A percentile compares a stretch with the other conserved stretches of the same genome.
These are phyloP conservation scores for Talinum fruticosum DNA, from an alignment of 148 eudicot genomes.

Conservation along the genomic window DNA sequence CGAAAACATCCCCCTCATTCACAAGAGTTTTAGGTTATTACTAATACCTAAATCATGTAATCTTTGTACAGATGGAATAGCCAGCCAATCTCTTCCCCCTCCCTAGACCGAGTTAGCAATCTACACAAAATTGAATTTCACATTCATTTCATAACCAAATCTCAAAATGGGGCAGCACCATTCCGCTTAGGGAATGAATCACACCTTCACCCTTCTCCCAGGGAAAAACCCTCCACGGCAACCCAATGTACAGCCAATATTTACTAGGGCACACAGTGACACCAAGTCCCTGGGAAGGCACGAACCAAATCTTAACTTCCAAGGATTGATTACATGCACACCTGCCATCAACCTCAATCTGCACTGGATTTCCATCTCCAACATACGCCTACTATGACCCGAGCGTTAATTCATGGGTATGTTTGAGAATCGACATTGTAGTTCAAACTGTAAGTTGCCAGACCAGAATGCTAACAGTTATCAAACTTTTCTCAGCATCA, in stretches of 20 bases:
- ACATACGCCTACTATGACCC: background rate
- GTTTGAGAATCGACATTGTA: background rate
- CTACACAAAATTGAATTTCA: slow-evolving; percentile 13
- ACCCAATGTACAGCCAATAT: slow-evolving; percentile 17
- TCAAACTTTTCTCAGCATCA: background rate
- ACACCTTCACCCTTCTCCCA: background rate
- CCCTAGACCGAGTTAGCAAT: slow-evolving; percentile 3
- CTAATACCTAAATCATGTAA: background rate
- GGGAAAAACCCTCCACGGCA: background rate
- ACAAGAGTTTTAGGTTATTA: background rate
- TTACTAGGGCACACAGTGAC: background rate
- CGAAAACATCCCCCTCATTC: background rate
- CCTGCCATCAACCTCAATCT: background rate
- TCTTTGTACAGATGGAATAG: slow-evolving; percentile 20
- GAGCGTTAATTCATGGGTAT: background rate
- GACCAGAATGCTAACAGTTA: background rate
- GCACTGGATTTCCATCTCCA: background rate
- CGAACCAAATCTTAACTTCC: background rate
- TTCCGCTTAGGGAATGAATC: background rate
- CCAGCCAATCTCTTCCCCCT: background rate
- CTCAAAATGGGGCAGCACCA: slow-evolving; percentile 22
- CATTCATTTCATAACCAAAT: background rate
- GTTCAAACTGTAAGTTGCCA: background rate
- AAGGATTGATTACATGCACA: background rate
- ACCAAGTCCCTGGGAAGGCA: background rate